Percentiles rank a stretch among this genome's conserved stretches.
Evolutionary conservation across 2,329 filamentous ascomycete genomes (phyloP).

Genomic region (Colletotrichum cordylinicola): DNA sequence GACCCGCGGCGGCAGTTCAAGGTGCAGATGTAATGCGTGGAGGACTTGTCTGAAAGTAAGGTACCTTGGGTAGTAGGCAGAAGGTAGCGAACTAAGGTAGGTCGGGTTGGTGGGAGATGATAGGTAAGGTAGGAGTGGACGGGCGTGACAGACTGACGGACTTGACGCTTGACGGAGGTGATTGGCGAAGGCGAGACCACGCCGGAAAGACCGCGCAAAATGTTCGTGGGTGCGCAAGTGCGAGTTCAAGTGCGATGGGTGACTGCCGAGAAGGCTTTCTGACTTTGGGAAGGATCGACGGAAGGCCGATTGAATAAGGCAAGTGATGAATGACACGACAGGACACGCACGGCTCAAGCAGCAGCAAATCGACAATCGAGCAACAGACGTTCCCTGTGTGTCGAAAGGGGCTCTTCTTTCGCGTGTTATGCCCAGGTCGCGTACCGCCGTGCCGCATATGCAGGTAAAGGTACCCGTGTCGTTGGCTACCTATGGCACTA

Average conservation of each 20-base stretch:
- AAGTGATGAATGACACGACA: background rate
- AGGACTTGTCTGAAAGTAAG: background rate
- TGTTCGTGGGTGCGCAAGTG: background rate
- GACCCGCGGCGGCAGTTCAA: conserved; percentile 7
- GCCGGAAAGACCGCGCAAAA: background rate
- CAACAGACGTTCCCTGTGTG: background rate
- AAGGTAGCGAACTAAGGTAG: too few species aligned
- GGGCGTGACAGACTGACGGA: background rate
- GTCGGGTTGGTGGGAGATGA: background rate
- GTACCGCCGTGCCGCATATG: background rate
- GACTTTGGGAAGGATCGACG: conserved; percentile 7
- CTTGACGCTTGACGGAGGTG: background rate
- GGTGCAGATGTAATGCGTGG: background rate
- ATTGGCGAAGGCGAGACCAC: background rate
- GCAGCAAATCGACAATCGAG: background rate
- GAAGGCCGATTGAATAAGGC: background rate
- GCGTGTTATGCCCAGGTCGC: background rate
- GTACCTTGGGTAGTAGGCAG: background rate
- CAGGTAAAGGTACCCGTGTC: background rate
- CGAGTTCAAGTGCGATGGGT: background rate
- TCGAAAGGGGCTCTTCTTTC: background rate
- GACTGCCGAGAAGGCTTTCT: background rate
- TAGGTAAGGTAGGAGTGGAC: background rate
- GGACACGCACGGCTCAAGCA: background rate
- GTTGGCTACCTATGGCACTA: background rate